Conservation (phyloP, 2,329 filamentous ascomycete species). For the Coniochaeta sp. region DNA sequence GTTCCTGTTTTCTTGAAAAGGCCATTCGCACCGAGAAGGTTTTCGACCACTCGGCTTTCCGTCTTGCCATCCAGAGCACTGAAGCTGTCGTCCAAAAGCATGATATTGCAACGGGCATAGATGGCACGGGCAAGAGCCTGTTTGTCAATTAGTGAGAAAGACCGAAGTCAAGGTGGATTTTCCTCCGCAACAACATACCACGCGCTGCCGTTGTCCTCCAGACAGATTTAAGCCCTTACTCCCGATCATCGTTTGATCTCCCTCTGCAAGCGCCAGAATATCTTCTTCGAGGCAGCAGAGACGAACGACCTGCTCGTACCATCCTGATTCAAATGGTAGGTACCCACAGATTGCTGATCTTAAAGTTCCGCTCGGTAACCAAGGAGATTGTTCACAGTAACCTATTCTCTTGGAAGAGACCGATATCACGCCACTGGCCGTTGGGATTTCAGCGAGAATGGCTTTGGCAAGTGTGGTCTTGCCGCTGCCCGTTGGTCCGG, state of each 20-base stretch:
- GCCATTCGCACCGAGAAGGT: constrained; percentile 20
- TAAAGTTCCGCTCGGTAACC: constrained; percentile 12
- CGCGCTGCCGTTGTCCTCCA: constrained; percentile 37
- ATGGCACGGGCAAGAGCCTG: constrained; percentile 22
- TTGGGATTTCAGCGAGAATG: constrained; percentile 20
- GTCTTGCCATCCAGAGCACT: constrained; percentile 27
- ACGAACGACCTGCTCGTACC: constrained; percentile 23
- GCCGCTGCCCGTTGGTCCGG: constrained; percentile 20
- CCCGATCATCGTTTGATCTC: constrained; percentile 32
- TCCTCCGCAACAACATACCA: constrained; percentile 9
- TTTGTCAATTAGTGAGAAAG: too few species aligned
- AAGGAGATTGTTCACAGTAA: too few species aligned
- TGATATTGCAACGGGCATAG: not conserved
- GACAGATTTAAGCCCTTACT: constrained; percentile 37
- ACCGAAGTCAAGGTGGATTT: too few species aligned
- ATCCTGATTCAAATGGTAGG: constrained; percentile 1
- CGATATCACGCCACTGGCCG: constrained; percentile 12
- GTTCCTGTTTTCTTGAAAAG: constrained; percentile 16
- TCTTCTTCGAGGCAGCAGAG: constrained; percentile 28
- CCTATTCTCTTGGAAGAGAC: constrained; percentile 6
- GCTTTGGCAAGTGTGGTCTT: constrained; percentile 20
- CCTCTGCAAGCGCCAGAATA: constrained; percentile 21
- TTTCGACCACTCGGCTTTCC: constrained; percentile 17
- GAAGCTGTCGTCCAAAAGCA: constrained; percentile 27
- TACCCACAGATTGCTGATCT: constrained; percentile 17